Percentiles rank a stretch among this genome's conserved stretches.
phyloP scores from a whole-genome alignment of 352 stramenopile genomes.

The Phytophthora multivora region DNA sequence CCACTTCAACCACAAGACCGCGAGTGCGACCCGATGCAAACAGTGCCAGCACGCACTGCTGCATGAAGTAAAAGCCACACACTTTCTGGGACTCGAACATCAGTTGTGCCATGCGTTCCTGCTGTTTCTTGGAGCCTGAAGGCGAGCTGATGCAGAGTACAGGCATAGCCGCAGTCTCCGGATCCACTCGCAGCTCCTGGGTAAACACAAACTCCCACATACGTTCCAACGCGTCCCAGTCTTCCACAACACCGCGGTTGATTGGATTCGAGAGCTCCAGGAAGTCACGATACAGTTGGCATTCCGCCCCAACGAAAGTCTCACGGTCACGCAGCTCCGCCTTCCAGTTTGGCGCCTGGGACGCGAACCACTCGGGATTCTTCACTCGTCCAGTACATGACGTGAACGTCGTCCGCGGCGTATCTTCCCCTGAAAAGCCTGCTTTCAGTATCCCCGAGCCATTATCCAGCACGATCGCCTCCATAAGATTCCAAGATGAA shows the following conservation, averaged over 20 bases:
- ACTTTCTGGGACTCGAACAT: conserved; percentile 88
- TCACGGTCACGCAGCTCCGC: conserved; percentile 72
- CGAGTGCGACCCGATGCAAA: conserved; percentile 87
- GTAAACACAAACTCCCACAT: conserved; percentile 88
- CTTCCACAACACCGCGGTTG: conserved; percentile 73
- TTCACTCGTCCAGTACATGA: conserved; percentile 71
- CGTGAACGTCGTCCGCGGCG: conserved; percentile 73
- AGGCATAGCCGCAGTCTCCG: conserved; percentile 70
- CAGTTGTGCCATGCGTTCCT: conserved; percentile 82
- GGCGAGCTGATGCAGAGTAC: conserved; percentile 74
- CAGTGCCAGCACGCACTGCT: conserved; percentile 83
- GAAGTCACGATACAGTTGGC: conserved; percentile 70
- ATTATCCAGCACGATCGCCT: conserved; percentile 89
- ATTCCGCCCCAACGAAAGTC: conserved; percentile 68
- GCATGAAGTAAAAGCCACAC: conserved; percentile 86
- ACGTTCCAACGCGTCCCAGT: conserved; percentile 87
- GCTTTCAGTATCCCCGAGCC: conserved; percentile 84
- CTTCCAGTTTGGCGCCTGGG: conserved; percentile 63
- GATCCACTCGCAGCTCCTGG: conserved; percentile 77
- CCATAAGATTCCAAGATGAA: conserved; percentile 29
- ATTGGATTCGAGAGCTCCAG: conserved; percentile 78
- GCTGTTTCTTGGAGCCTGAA: conserved; percentile 61
- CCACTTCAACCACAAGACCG: conserved; percentile 87
- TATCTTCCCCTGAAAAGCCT: conserved; percentile 87
- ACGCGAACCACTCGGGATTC: conserved; percentile 83